Base-by-base conservation (phyloP, 2,329 filamentous ascomycete species). In the Phoma herbarum region DNA sequence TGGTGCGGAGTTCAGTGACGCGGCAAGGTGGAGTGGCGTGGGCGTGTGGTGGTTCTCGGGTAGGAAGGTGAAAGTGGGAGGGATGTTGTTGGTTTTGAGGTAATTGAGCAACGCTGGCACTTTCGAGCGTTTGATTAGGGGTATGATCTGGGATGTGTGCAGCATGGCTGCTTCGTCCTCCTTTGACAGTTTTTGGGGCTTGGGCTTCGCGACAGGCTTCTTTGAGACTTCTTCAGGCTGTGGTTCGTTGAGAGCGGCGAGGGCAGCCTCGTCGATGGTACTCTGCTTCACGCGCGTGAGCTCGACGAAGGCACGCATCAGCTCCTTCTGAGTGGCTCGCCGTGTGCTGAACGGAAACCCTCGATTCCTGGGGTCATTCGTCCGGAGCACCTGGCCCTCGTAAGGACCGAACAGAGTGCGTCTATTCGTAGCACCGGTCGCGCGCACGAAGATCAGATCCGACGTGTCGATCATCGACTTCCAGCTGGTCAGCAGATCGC, bases 231-330 rank as follows among this genome's bases (percentile, higher is more conserved):
- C 70, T 16, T 84, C 78, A 6, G 80, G 37, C 78, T 77, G 64
- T 76, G 78, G 37, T 59, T 79, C 78, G 11, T 80, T 80, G 29
- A 85, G 79, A 7, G 77, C 77, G 18, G 80, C 79, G 7, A 89
- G 76, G 12, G 87, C 84, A 3, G 82, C 84, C 63, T 92, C 90
- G 57, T 91, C 85, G 26, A 98, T 85, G 61, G 91, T 89, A 47
- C 87, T 88, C 45, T 97, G 84, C 77, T 99, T 97, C 16, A 97
- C 84, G 16, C 95, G 84, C 0, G 95, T 99, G 29, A 99, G 84
- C 79, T 99, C 95, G 62, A 96, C 90, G 70, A 97, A 99, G 0
- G 90, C 90, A 37, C 94, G 87, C 90, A 98, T 95, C 0, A 99
- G 87, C 77, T 99, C 95, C 46, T 90, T 91, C 72, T 98, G 93